These are phyloP conservation scores for Penicillium thymicola DNA, from an alignment of 2,329 filamentous ascomycete genomes.

Conservation along the genomic window DNA sequence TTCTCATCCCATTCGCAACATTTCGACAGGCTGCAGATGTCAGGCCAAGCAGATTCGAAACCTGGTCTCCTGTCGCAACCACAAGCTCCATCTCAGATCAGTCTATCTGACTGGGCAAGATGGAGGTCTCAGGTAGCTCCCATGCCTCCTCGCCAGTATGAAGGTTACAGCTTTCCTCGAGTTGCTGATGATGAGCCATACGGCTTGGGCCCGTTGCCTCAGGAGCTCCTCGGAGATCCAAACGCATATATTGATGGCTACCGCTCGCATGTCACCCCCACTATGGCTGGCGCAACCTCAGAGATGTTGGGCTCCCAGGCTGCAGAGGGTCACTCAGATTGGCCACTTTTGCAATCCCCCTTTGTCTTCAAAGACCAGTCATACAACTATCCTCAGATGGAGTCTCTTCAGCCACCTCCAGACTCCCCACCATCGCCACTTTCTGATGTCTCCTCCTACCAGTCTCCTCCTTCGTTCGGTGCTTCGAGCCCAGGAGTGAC, in stretches of 20 bases:
- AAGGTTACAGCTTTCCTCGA: conserved; percentile 10
- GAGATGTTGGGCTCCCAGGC: neutral
- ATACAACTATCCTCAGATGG: conserved; percentile 3
- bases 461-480: conserved; percentile 15
- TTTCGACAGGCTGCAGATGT: conserved; percentile 19
- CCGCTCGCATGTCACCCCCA: neutral
- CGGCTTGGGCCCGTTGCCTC: neutral
- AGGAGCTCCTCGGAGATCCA: neutral
- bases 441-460: conserved; percentile 22
- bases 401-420: conserved; percentile 7
- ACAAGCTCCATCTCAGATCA: conserved; percentile 14
- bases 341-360: neutral
- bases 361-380: neutral
- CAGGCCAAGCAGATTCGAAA: conserved; percentile 20
- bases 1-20: conserved; percentile 17
- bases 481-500: conserved; percentile 3
- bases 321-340: neutral
- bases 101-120: conserved; percentile 20
- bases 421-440: conserved; percentile 19
- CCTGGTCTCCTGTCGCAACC: conserved; percentile 19
- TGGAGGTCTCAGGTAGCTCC: conserved; percentile 21
- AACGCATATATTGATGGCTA: neutral
- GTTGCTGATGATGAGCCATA: conserved; percentile 1
- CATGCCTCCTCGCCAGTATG: conserved; percentile 16
- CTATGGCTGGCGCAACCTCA: neutral